Conservation (phyloP, 306 rosid genomes). For the Cyclanthera cordifolia region DNA sequence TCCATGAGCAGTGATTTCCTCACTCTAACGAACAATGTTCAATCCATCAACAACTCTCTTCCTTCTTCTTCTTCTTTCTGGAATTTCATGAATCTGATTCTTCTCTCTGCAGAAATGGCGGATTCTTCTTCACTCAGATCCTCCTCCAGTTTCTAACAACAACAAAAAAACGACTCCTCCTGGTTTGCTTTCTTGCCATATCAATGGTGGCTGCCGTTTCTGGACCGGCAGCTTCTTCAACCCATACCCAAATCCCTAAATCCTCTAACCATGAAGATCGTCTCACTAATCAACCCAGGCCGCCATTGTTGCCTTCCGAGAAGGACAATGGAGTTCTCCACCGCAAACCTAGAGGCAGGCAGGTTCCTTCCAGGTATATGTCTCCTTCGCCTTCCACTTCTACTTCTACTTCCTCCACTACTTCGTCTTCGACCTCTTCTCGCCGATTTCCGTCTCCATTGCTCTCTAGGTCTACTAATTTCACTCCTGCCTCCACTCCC, state of each 20-base stretch:
- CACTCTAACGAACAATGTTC: conserved; percentile 26
- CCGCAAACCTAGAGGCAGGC: conserved; percentile 60
- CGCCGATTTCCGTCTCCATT: conserved; percentile 82
- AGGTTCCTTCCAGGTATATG: conserved; percentile 92
- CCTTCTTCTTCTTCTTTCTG: neutral
- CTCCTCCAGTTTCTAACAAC: conserved; percentile 15
- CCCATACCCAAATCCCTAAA: conserved; percentile 29
- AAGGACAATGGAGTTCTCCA: conserved; percentile 50
- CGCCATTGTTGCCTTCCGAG: conserved; percentile 45
- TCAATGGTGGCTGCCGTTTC: conserved; percentile 94
- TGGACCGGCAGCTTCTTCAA: conserved; percentile 34
- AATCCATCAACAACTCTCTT: conserved; percentile 5
- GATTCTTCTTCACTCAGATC: conserved; percentile 9
- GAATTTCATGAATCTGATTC: conserved; percentile 26
- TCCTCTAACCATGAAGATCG: conserved; percentile 15
- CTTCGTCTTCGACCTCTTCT: conserved; percentile 34
- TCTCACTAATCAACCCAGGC: conserved; percentile 27
- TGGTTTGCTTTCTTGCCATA: conserved; percentile 17
- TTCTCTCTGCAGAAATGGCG: neutral
- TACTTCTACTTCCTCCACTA: conserved; percentile 31
- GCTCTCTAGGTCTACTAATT: conserved; percentile 69
- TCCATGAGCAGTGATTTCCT: conserved; percentile 15
- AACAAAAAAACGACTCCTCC: neutral
- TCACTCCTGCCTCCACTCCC: conserved; percentile 40
- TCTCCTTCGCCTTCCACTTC: conserved; percentile 76